A percentile compares a stretch with the other conserved stretches of the same genome.
Evolutionary conservation across 2,329 filamentous ascomycete genomes (phyloP).

Genomic region (Xylaria multiplex): DNA sequence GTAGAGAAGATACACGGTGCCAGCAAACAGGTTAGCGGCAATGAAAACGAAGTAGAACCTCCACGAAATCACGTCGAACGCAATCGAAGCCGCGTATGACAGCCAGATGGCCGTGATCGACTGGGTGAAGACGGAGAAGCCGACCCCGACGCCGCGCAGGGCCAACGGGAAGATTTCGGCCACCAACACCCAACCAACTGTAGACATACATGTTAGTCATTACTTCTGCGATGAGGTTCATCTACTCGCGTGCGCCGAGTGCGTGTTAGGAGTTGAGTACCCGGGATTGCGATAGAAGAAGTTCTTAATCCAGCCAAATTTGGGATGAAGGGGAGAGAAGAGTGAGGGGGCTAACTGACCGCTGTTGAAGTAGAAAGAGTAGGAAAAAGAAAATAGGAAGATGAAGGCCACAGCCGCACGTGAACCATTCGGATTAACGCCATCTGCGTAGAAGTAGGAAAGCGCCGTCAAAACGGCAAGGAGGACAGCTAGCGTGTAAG

Average conservation of each 20-base stretch:
- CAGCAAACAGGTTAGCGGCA: constrained; percentile 46
- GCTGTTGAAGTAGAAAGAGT: constrained; percentile 50
- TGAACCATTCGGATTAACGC: constrained; percentile 38
- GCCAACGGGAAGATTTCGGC: constrained; percentile 46
- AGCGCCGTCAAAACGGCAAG: constrained; percentile 41
- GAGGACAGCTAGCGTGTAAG: constrained; percentile 33
- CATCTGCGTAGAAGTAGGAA: constrained; percentile 37
- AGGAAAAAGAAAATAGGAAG: constrained; percentile 47
- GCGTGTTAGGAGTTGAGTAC: not conserved
- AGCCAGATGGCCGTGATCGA: constrained; percentile 49
- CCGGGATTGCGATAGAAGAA: not conserved
- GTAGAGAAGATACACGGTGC: constrained; percentile 48
- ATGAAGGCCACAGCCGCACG: constrained; percentile 48
- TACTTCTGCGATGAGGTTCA: not conserved
- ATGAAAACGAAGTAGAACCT: constrained; percentile 51
- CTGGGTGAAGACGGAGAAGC: constrained; percentile 46
- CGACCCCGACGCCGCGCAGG: constrained; percentile 44
- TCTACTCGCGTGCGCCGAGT: not conserved
- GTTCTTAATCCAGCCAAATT: not conserved
- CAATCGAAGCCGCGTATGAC: constrained; percentile 44
- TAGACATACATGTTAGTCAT: constrained; percentile 15
- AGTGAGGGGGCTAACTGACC: constrained; percentile 19
- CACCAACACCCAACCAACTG: constrained; percentile 46
- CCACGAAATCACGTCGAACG: constrained; percentile 47
- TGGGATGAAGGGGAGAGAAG: not conserved